Evolutionary conservation across 2,329 filamentous ascomycete genomes (phyloP), one percentile per base, ranked within the genome.

Genomic region (Aspergillus glaucus): DNA sequence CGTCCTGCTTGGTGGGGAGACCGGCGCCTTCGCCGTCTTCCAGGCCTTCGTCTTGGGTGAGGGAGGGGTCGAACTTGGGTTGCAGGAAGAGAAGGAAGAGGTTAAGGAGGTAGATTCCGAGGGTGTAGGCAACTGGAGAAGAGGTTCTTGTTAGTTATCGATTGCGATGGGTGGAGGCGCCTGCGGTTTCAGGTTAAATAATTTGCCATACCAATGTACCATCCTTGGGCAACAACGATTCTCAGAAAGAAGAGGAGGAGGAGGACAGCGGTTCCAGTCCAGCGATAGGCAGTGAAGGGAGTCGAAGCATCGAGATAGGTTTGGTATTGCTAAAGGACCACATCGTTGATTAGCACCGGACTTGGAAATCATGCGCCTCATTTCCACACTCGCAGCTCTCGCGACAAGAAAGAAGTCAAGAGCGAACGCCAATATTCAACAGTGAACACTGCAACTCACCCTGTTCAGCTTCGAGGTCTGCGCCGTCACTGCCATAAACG

Each of bases 91-190:
- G 93, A 68, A 98, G 88, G 81, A 98, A 98, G 52, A 98, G 84
- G 75, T 98, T 98, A 53, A 98, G 85, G 43, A 98, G 87, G 78
- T 98, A 98, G 73, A 98, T 98, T 60, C 92, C 93, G 48, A 98
- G 84, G 34, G 92, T 93, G 73, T 98, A 98, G 59, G 91, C 92
- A 62, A 98, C 93, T 95, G 60, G 10, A 15, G 40, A 37, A 8
- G 14, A 4, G 19, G 15, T 37, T 14, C 7, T 14, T 30, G 30
- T 50, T 45, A 52, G 45, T 50, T 45, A 30, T 44, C n/a, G 34
- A 7, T 36, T 17, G 34, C 15, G n/a, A 36, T 3, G n/a, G 14
- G 5, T 36, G 14, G 34, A 17, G n/a, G 34, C n/a, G 4, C 15
- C 3, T 15, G 17, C 37, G 10, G 17, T 10, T 40, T 40, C 6